Evolutionary conservation across 2,329 filamentous ascomycete species (phyloP).

Genomic region (Neofusicoccum laricinum): DNA sequence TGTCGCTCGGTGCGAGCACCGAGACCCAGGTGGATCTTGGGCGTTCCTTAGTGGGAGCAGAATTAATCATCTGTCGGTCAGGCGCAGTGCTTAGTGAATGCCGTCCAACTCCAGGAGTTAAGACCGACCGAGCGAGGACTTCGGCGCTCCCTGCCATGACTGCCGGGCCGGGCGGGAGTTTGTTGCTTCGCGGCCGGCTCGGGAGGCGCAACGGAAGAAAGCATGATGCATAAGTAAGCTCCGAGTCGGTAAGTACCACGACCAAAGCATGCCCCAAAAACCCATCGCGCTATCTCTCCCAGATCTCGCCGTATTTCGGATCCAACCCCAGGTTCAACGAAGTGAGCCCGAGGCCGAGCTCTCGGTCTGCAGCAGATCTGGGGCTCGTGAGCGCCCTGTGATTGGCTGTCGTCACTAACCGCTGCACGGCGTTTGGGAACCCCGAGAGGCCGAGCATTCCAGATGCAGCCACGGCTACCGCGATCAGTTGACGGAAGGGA

Average conservation of each 20-base stretch:
- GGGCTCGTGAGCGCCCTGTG: neutral
- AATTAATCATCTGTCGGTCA: neutral
- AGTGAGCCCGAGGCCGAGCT: slow-evolving; percentile 5
- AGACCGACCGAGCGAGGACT: too few relatives aligned
- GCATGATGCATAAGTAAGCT: too few relatives aligned
- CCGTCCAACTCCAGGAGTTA: neutral
- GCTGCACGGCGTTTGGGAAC: neutral
- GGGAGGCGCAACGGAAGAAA: too few relatives aligned
- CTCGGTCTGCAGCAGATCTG: neutral
- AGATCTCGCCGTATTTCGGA: neutral
- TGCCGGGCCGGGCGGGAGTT: too few relatives aligned
- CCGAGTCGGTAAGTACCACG: too few relatives aligned
- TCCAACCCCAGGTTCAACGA: neutral
- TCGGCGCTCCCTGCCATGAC: too few relatives aligned
- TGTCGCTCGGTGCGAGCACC: neutral
- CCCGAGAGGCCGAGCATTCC: neutral
- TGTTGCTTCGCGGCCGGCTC: too few relatives aligned
- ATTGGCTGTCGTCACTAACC: neutral
- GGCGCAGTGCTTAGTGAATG: neutral
- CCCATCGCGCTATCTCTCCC: neutral
- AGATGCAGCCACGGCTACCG: neutral
- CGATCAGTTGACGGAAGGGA: neutral
- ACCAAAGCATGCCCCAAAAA: too few relatives aligned
- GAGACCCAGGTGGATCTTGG: neutral
- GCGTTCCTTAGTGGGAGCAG: neutral